These are phyloP conservation scores for Postia placenta DNA, from an alignment of 768 basidiomycete genomes.

Conservation along the genomic window DNA sequence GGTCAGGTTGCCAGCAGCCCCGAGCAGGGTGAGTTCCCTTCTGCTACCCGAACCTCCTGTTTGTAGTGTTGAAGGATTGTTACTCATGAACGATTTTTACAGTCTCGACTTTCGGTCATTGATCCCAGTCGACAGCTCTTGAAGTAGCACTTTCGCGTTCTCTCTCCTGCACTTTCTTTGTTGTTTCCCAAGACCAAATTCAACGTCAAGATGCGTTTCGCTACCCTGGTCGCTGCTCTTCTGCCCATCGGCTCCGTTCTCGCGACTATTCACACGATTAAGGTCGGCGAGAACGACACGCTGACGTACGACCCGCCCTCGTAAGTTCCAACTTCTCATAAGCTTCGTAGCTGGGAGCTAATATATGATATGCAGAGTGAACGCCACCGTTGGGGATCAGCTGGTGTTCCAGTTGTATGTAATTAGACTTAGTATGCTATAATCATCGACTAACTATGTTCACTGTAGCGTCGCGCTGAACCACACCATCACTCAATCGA, in stretches of 20 bases:
- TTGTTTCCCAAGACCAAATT: slow-evolving; percentile 9
- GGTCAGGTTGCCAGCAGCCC: slow-evolving; percentile 31
- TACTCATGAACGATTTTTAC: too few species aligned
- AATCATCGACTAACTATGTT: not conserved
- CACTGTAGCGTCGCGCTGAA: slow-evolving; percentile 19
- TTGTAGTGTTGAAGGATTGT: too few species aligned
- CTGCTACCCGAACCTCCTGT: slow-evolving; percentile 5
- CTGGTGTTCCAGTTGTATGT: slow-evolving; percentile 50
- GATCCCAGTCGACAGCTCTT: slow-evolving; percentile 13
- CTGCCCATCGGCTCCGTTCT: slow-evolving; percentile 42
- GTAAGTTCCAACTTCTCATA: slow-evolving; percentile 5
- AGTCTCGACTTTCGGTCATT: slow-evolving; percentile 24
- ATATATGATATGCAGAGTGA: slow-evolving; percentile 27
- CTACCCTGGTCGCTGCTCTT: slow-evolving; percentile 32
- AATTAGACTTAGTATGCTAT: not conserved
- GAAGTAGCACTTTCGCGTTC: slow-evolving; percentile 8
- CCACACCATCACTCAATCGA: slow-evolving; percentile 57
- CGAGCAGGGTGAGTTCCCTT: slow-evolving; percentile 40
- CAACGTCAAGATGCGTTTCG: slow-evolving; percentile 52
- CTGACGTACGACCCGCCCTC: slow-evolving; percentile 23
- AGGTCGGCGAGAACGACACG: slow-evolving; percentile 22
- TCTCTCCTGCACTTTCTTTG: slow-evolving; percentile 4
- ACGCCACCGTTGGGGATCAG: slow-evolving; percentile 38
- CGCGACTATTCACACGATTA: slow-evolving; percentile 23
- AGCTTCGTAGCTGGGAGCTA: not conserved